A percentile compares a stretch with the other conserved stretches of the same genome.
These are phyloP conservation scores for Leucaena leucocephala DNA, from an alignment of 306 rosid species.

Conservation along the genomic window DNA sequence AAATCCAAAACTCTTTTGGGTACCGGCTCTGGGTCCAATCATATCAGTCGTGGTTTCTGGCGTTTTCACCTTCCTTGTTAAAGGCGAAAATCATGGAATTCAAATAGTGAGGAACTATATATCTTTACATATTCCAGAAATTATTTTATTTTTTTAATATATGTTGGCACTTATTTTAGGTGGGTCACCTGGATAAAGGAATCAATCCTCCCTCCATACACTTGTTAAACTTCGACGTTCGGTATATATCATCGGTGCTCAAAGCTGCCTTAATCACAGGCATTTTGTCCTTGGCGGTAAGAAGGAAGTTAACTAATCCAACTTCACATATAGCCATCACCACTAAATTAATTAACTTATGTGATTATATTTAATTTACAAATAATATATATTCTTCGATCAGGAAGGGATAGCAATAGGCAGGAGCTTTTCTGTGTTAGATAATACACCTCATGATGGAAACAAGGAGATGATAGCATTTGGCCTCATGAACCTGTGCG, in stretches of 20 bases:
- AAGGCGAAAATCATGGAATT: slow-evolving; percentile 68
- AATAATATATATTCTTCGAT: background rate
- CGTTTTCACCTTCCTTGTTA: slow-evolving; percentile 56
- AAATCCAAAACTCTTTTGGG: slow-evolving; percentile 80
- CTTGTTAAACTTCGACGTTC: slow-evolving; percentile 49
- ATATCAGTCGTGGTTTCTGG: slow-evolving; percentile 54
- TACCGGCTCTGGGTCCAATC: slow-evolving; percentile 81
- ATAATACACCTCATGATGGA: slow-evolving; percentile 81
- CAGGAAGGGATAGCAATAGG: slow-evolving; percentile 99
- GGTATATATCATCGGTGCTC: slow-evolving; percentile 49
- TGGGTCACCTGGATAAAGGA: slow-evolving; percentile 80
- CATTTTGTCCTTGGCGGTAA: slow-evolving; percentile 79
- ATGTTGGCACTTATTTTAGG: slow-evolving; percentile 42
- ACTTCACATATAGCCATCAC: background rate
- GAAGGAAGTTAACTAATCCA: background rate
- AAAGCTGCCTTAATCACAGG: slow-evolving; percentile 67
- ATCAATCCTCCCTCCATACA: slow-evolving; percentile 68
- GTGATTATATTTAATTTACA: background rate
- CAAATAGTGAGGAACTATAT: slow-evolving; percentile 51
- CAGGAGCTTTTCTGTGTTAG: slow-evolving; percentile 73
- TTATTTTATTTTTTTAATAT: background rate
- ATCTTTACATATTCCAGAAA: background rate
- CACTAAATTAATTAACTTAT: background rate
- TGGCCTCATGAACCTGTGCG: slow-evolving; percentile 81
- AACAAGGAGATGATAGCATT: slow-evolving; percentile 90